These are phyloP conservation scores for Yamadazyma epiphylla DNA, from an alignment of 1,139 yeast species.

Conservation along the genomic window DNA sequence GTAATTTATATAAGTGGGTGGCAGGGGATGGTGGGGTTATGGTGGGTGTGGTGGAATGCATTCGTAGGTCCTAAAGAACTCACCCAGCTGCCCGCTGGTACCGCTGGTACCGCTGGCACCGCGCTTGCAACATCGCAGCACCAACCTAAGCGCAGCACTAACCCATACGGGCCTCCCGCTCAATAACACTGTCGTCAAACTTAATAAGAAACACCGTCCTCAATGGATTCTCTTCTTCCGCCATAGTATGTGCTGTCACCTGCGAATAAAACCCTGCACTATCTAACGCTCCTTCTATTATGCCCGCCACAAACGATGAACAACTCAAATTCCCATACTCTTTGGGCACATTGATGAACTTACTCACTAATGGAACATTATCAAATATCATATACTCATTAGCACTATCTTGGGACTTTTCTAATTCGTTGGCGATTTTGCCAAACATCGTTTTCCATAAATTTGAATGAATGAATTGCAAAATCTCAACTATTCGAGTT, in stretches of 20 bases:
- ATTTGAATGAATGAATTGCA: slow-evolving; percentile 79
- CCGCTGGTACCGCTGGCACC: too few relatives aligned
- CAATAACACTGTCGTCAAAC: slow-evolving; percentile 58
- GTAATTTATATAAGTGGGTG: too few relatives aligned
- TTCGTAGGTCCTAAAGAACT: too few relatives aligned
- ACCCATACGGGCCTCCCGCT: too few relatives aligned
- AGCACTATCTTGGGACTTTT: slow-evolving; percentile 75
- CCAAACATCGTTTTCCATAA: slow-evolving; percentile 86
- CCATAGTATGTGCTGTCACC: slow-evolving; percentile 87
- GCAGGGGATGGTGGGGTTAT: too few relatives aligned
- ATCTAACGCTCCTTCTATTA: slow-evolving; percentile 85
- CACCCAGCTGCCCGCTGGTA: too few relatives aligned
- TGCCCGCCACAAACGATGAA: slow-evolving; percentile 86
- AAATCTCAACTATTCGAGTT: slow-evolving; percentile 65
- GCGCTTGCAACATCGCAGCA: too few relatives aligned
- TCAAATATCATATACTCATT: slow-evolving; percentile 89
- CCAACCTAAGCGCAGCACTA: too few relatives aligned
- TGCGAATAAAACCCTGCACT: slow-evolving; percentile 74
- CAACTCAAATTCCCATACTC: slow-evolving; percentile 79
- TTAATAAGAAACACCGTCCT: slow-evolving; percentile 83
- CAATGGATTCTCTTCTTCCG: slow-evolving; percentile 57
- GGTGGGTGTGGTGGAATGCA: too few relatives aligned
- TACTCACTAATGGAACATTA: slow-evolving; percentile 70
- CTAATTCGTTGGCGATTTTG: slow-evolving; percentile 79
- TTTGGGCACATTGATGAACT: slow-evolving; percentile 74